Evolutionary conservation across 352 stramenopile genomes (phyloP), one percentile per base, ranked within the genome.

Genomic region (Phytophthora tubulina): DNA sequence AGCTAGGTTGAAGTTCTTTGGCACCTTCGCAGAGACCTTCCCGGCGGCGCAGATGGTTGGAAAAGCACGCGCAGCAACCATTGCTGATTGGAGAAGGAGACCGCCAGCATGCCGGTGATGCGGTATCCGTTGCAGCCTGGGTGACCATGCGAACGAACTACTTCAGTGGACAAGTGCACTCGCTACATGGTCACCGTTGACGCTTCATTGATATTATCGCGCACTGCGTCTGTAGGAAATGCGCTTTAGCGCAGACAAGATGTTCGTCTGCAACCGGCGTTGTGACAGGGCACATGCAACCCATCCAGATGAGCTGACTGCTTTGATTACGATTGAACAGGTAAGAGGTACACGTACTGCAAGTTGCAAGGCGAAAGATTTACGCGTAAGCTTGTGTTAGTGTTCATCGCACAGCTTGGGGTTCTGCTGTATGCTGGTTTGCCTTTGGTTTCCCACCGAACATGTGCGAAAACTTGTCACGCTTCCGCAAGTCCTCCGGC

Each of bases 381-480:
- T 27, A 27, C 21, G 21, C 21, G 21, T 27, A 27, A 27, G 21
- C 21, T 27, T 27, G 1, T 27, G 21, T 27, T 27, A 27, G 21
- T 27, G 30, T 13, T 51, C 15, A 64, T 3, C 57, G 17, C 5
- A 48, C 42, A 27, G 31, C 10, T 27, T 45, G 15, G 5, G 9
- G 15, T 21, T 55, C 31, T 6, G 33, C 6, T 38, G 46, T 9
- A 27, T 27, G 21, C 21, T 27, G 21, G 21, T 27, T 27, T 27
- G 21, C 21, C 11, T 69, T 70, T 1, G 39, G 13, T 27, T 67
- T 54, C 21, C 38, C 33, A 45, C 39, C n/a, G n/a, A 62, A 57
- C 50, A 67, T 50, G 48, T 58, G 65, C 31, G 35, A 39, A 14
- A 74, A 55, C 53, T 70, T 70, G 45, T 70, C 55, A 21, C 68